Base-by-base conservation (phyloP, 2,329 filamentous ascomycete genomes). In the Spiromastix sp. region DNA sequence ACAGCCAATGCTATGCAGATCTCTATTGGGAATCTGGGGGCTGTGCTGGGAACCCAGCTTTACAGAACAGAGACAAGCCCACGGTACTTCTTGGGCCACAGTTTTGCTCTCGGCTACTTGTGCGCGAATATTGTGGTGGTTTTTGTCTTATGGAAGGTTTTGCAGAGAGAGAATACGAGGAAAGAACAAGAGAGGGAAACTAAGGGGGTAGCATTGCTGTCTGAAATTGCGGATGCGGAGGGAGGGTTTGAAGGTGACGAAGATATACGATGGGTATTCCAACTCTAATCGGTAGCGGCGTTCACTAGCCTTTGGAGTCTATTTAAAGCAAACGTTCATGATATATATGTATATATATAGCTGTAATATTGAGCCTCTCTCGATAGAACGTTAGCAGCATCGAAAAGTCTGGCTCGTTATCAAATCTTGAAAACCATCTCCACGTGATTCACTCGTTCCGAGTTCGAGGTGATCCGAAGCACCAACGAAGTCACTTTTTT, bases 1-100 rank as follows among this genome's bases (percentile, higher is more conserved):
- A 74, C 77, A 3, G 75, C 74, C 2, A 81, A 78, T 31, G 79
- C 74, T 0, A 74, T 84, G 70, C 78, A 82, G 46, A 82, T 84
- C 38, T 78, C 72, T 7, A 77, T 84, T 33, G 80, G 79, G 0
- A 83, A 82, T 43, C 50, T 79, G 1, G 79, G 79, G 0, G 78
- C 77, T 0, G 75, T 83, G 0, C 46, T 85, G 16, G 79, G 79
- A 0, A 84, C 79, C 1, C 79, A 85, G 54, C 52, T 85, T 2
- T 84, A 84, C 51, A 65, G 79, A 2, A 62, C 67, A 0, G 60
- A 67, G 2, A 73, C 75, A 18, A 71, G 67, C 0, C 80, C 79
- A 2, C 61, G 75, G 20, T 84, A 74, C 46, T 64, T 77, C 32
- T 60, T 83, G 0, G 80, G 81, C 0, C 79, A 85, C 51, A 70